Evolutionary conservation across 148 eudicot genomes (phyloP).

Genomic region (Salicornia ramosissima): DNA sequence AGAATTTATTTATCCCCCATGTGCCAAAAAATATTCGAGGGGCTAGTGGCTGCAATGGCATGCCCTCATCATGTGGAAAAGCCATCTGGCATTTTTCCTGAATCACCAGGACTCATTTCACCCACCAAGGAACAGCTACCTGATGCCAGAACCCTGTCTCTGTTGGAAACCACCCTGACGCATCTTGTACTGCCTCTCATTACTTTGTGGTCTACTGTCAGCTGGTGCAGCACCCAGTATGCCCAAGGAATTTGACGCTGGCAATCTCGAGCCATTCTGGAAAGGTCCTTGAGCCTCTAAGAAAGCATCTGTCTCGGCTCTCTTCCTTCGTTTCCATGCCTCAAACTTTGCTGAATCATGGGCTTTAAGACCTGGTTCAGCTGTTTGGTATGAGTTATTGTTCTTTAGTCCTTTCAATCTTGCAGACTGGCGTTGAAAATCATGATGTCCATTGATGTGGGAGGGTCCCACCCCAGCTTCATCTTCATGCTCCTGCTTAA

Average conservation of each 20-base stretch:
- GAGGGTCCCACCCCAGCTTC: slow-evolving; percentile 76
- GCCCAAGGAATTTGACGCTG: slow-evolving; percentile 56
- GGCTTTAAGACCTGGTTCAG: slow-evolving; percentile 40
- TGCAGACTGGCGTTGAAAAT: slow-evolving; percentile 33
- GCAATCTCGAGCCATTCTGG: slow-evolving; percentile 45
- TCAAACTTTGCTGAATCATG: slow-evolving; percentile 70
- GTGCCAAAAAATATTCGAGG: slow-evolving; percentile 30
- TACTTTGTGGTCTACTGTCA: slow-evolving; percentile 44
- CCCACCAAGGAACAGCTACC: slow-evolving; percentile 28
- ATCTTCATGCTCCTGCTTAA: slow-evolving; percentile 66
- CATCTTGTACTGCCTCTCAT: slow-evolving; percentile 49
- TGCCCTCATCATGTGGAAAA: slow-evolving; percentile 16
- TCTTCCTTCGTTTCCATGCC: slow-evolving; percentile 82
- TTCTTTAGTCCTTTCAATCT: slow-evolving; percentile 38
- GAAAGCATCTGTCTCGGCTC: slow-evolving; percentile 63
- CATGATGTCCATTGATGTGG: slow-evolving; percentile 45
- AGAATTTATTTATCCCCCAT: slow-evolving; percentile 27
- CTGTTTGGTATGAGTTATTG: slow-evolving; percentile 28
- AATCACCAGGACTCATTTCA: slow-evolving; percentile 11
- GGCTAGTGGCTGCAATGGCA: slow-evolving; percentile 24
- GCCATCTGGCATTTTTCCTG: slow-evolving; percentile 17
- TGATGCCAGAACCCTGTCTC: slow-evolving; percentile 57
- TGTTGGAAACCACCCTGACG: slow-evolving; percentile 55
- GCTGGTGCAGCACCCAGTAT: slow-evolving; percentile 88
- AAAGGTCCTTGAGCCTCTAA: slow-evolving; percentile 48